Base-by-base conservation (phyloP, 371 early-diverging fungal genomes). In the Mortierella sp. region DNA sequence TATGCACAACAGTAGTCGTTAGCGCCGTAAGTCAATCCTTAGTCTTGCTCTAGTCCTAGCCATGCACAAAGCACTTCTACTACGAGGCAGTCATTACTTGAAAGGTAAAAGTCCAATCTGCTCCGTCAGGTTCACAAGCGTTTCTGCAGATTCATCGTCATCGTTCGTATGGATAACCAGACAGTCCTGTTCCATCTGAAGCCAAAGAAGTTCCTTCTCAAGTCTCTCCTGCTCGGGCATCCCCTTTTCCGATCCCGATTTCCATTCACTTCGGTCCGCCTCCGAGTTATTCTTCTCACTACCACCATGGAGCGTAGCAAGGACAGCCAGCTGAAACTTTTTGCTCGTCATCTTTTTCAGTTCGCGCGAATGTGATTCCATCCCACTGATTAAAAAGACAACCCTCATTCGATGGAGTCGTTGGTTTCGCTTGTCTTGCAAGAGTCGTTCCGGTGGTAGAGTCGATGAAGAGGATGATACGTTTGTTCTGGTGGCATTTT, bases 31-130 rank as follows among this genome's bases (percentile, higher is more conserved):
- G 23, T 23, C 25, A 16, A 4, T 16, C 9, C 25, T 4, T 29
- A 15, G 5, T 57, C 12, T 18, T 18, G 15, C 37, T n/a, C 4
- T n/a, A 50, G 37, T 37, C 9, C 4, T n/a, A 50, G 37, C 9
- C 9, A 37, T 37, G 37, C 37, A 9, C 3, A 37, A 37, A 9
- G 9, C 3, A 37, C 5, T 3, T 37, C 3, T 5, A 12, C 44
- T 14, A 53, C n/a, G n/a, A n/a, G n/a, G n/a, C n/a, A n/a, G n/a
- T n/a, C n/a, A 79, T 68, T 86, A 90, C 89, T 82, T 86, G 76
- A 91, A 91, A 25, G 88, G 84, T 4, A 85, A 72, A 37, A 83
- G 60, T 0, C 85, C 87, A n/a, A 93, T 81, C 71, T 91, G 86
- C 23, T 84, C 84, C 1, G 92, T 90, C n/a, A 91, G 75, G 56